Conservation (phyloP, 1,284 basidiomycete species). For the Anthracocystis walkeri region DNA sequence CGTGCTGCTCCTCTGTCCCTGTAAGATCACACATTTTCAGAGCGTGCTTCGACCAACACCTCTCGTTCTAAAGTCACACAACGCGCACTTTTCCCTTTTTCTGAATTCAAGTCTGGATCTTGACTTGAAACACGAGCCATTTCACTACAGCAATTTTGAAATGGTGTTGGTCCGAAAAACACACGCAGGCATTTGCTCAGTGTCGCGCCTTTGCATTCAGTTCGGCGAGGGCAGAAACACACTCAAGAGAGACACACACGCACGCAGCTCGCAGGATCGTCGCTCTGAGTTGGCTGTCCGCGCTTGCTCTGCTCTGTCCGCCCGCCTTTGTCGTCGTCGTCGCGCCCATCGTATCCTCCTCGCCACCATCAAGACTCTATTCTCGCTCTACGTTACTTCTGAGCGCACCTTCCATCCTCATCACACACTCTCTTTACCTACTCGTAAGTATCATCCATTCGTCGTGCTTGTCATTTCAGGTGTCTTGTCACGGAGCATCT, state of each 20-base stretch:
- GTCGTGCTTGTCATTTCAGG: background rate
- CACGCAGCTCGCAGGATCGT: background rate
- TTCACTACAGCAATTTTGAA: background rate
- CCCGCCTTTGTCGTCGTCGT: conserved; percentile 5
- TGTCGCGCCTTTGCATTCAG: conserved; percentile 1
- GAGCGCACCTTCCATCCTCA: conserved; percentile 41
- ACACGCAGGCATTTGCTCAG: conserved; percentile 11
- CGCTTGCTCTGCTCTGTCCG: background rate
- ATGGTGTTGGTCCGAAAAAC: conserved; percentile 29
- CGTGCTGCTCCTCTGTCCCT: conserved; percentile 9
- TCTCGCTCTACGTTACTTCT: conserved; percentile 66
- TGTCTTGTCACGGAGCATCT: background rate
- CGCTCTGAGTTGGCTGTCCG: conserved; percentile 2
- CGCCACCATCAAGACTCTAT: conserved; percentile 43
- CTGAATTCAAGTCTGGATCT: background rate
- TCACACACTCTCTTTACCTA: conserved; percentile 13
- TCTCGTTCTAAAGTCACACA: conserved; percentile 30
- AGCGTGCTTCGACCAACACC: conserved; percentile 12
- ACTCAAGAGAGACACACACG: conserved; percentile 6
- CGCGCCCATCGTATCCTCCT: conserved; percentile 21
- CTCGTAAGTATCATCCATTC: conserved; percentile 27
- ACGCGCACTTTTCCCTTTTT: conserved; percentile 2
- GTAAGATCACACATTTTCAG: conserved; percentile 26
- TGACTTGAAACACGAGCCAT: background rate
- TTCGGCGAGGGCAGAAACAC: background rate